Evolutionary conservation across 192 early-diverging fungal genomes (phyloP).

Genomic region (Linnemannia elongata): DNA sequence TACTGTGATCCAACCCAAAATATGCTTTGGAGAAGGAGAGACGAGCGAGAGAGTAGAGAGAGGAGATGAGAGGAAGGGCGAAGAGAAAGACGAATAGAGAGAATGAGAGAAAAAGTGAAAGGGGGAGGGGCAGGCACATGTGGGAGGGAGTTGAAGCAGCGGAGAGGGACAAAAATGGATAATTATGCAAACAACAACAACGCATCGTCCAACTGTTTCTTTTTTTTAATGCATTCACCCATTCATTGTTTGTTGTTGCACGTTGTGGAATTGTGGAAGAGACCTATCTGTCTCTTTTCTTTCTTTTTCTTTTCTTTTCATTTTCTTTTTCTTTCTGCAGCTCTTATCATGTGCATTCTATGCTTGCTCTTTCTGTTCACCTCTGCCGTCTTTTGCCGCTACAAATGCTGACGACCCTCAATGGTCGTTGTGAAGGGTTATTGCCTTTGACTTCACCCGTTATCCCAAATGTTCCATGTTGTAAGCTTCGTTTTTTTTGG

Average conservation of each 20-base stretch:
- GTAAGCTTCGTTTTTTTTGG: not conserved
- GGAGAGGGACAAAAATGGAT: not conserved
- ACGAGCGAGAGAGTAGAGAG: not conserved
- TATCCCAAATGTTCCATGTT: not conserved
- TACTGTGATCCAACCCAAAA: not conserved
- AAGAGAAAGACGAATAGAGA: not conserved
- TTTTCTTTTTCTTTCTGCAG: not conserved
- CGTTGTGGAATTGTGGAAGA: not conserved
- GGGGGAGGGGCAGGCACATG: not conserved
- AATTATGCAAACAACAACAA: conserved; percentile 2
- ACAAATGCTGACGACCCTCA: not conserved
- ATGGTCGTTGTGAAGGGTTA: too few species aligned
- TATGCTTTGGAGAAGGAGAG: not conserved
- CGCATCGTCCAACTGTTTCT: not conserved
- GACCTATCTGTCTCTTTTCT: not conserved
- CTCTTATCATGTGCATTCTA: not conserved
- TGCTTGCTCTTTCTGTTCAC: not conserved
- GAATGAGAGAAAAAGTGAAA: not conserved
- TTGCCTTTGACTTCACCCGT: too few species aligned
- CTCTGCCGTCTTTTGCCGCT: too few species aligned
- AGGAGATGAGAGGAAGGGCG: not conserved
- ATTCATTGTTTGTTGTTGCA: conserved; percentile 7
- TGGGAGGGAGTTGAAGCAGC: not conserved
- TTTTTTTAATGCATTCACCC: not conserved
- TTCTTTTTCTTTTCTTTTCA: too few species aligned